Conservation (phyloP, 129 eudicot species). For the Erigeron canadensis region DNA sequence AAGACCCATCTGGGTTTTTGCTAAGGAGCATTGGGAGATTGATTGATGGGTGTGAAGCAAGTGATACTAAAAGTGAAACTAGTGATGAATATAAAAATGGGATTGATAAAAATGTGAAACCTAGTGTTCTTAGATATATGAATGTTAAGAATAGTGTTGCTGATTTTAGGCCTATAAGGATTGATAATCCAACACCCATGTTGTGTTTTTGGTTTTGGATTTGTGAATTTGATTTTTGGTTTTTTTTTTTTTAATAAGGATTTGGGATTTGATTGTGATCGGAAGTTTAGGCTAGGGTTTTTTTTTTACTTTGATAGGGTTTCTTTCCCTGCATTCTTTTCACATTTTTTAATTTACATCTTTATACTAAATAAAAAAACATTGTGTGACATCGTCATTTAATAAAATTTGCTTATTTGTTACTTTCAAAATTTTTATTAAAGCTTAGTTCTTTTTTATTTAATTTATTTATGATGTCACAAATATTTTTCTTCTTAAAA, state of each 20-base stretch:
- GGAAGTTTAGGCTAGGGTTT: not conserved
- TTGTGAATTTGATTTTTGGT: not conserved
- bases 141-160: constrained; percentile 49
- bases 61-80: constrained; percentile 55
- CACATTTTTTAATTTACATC: too few species aligned
- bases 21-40: constrained; percentile 73
- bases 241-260: too few species aligned
- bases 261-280: not conserved
- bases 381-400: too few species aligned
- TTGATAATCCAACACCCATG: constrained; percentile 73
- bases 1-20: constrained; percentile 65
- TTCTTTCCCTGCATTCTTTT: too few species aligned
- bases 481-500: too few species aligned
- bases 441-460: too few species aligned
- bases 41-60: constrained; percentile 69
- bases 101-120: constrained; percentile 46
- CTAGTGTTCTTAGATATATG: constrained; percentile 39
- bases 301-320: too few species aligned
- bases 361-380: too few species aligned
- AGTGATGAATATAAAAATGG: constrained; percentile 74
- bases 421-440: too few species aligned
- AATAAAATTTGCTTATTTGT: too few species aligned
- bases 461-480: too few species aligned
- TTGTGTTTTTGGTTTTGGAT: not conserved
- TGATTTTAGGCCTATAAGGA: constrained; percentile 55